Evolutionary conservation across 805 yeast genomes (phyloP), one percentile per base, ranked within the genome.

Genomic region (Sugiyamaella mastotermitis): DNA sequence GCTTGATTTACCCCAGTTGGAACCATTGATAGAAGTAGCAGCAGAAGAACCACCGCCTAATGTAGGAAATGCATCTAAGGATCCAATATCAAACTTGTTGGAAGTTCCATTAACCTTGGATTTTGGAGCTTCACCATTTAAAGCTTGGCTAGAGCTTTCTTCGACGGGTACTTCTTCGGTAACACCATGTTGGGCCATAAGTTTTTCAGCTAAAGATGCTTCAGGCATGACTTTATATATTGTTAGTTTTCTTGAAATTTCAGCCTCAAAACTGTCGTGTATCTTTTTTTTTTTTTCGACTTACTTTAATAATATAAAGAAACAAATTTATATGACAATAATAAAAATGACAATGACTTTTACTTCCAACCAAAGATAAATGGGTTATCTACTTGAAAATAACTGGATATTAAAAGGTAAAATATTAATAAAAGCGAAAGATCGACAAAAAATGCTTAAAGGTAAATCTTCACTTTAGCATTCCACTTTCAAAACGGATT

Each of bases 31-130:
- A 7, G 37, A 27, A 6, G 38, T 16, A 16, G 35, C 29, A 14
- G 33, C 27, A n/a, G 33, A 15, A 10, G 38, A n/a, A 13, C 19
- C 19, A 11, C 44, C 43, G 14, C 56, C 57, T n/a, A 56, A 47
- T 6, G 56, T 31, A 4, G 60, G 60, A 41, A 56, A 56, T 5
- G 57, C 51, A 15, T 56, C 59, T 22, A 50, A 38, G 4, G 60
- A 56, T 16, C 42, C 25, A 31, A 56, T 37, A 30, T 55, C 57
- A 22, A 52, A 39, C 31, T 20, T 31, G 17, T 18, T 18, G 24
- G 31, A 32, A 38, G 14, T 10, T 7, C 5, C 33, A 26, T 28
- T 15, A 5, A 14, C 8, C 23, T 21, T 5, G 28, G 31, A n/a
- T 26, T 19, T 31, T 19, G 21, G 9, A 7, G 5, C 38, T 13